Percentiles rank a stretch among this genome's conserved stretches.
phyloP scores from a whole-genome alignment of 495 filamentous ascomycete species.

The Aspergillus taichungensis region DNA sequence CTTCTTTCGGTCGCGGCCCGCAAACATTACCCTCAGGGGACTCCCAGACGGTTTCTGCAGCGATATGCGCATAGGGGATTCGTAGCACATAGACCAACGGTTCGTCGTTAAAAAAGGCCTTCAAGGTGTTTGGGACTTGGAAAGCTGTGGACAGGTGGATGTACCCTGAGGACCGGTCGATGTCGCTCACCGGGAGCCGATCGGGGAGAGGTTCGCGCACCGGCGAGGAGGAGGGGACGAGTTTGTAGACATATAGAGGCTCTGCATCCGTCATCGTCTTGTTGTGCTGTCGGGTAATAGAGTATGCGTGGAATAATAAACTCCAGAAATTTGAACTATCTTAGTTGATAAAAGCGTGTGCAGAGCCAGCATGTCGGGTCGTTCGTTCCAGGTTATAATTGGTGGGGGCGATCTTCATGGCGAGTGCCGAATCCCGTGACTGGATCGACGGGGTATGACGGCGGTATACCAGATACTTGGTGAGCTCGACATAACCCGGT shows the following conservation, averaged over 20 bases:
- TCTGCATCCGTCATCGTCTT: constrained; percentile 22
- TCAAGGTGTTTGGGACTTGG: constrained; percentile 35
- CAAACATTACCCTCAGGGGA: constrained; percentile 32
- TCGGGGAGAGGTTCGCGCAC: constrained; percentile 37
- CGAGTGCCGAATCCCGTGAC: no score
- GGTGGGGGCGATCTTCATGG: no score
- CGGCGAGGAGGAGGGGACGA: constrained; percentile 32
- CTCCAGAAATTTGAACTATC: no score
- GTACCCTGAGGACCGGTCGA: constrained; percentile 32
- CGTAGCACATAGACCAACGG: constrained; percentile 66
- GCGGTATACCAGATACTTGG: no score
- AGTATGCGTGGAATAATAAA: no score
- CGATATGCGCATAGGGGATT: constrained; percentile 57
- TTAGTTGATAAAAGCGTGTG: no score
- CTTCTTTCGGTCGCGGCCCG: constrained; percentile 32
- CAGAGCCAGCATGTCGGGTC: no score
- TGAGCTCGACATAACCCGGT: no score
- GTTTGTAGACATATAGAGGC: constrained; percentile 36
- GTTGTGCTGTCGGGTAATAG: background rate
- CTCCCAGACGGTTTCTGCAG: constrained; percentile 31
- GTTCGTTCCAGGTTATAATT: no score
- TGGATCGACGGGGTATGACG: no score
- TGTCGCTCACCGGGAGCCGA: constrained; percentile 31
- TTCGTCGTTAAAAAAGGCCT: constrained; percentile 68
- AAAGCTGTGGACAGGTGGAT: constrained; percentile 35